Base-by-base conservation (phyloP, 2,329 filamentous ascomycete species). In the Immersiporthe knoxdaviesiana region DNA sequence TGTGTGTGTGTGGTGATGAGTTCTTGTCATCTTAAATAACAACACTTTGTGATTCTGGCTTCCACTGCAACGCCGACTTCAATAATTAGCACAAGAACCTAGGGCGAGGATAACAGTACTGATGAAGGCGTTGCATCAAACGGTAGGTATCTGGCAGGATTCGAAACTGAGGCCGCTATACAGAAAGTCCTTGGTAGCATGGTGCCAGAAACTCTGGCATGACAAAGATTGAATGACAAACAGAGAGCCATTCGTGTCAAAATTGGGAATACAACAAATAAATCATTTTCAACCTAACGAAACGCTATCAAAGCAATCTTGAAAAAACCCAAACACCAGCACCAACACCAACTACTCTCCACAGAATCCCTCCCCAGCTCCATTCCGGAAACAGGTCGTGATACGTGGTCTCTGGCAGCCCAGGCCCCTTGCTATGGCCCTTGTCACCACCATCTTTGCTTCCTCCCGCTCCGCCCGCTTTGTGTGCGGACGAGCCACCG, bases 241-340 rank as follows among this genome's bases (percentile, higher is more conserved):
- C 37, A 39, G 8, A 39, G 37, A 12, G 11, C 37, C 37, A 8
- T 2, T 39, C 37, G 37, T 39, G 11, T 39, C 37, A 39, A 2
- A 12, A 12, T 4, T 39, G 37, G 11, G 37, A 4, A 39, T 39
- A 10, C 21, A n/a, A n/a, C 21, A 47, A 47, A 47, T 47, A n/a
- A 47, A 47, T 47, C 7, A 10, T 47, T n/a, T 11, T n/a, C 21
- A n/a, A 47, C 2, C 21, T n/a, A 7, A 27, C 1, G 4, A 41
- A 30, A 27, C 35, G 47, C 18, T 32, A 24, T 66, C 64, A 66
- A 18, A 66, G 41, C 16, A 66, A 10, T 21, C 64, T 60, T 27
- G 64, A 66, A n/a, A 66, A 66, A 14, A 32, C 64, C 64, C 64
- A 66, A 7, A 60, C 21, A 37, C 64, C 64, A 14, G 50, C n/a